A percentile compares a stretch with the other conserved stretches of the same genome.
Conservation (phyloP, 768 basidiomycete genomes). For the Gyrodon lividus region DNA sequence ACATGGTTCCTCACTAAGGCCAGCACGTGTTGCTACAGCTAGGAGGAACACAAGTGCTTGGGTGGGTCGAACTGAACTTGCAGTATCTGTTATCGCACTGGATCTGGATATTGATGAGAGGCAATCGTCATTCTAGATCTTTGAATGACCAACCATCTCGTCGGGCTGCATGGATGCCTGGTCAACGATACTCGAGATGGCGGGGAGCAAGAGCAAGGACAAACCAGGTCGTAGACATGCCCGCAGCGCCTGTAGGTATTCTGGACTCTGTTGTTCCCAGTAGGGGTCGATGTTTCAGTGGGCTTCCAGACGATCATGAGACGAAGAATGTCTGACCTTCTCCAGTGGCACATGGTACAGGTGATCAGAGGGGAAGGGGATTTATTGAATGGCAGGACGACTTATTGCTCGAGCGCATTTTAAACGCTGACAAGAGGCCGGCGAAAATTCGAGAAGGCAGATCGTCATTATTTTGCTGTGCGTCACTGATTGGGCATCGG, state of each 20-base stretch:
- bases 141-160: constrained; percentile 45
- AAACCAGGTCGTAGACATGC: constrained; percentile 54
- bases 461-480: constrained; percentile 25
- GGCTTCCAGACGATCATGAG: constrained; percentile 9
- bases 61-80: constrained; percentile 71
- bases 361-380: constrained; percentile 20
- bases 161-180: constrained; percentile 46
- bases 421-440: constrained; percentile 19
- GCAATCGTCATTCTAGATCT: constrained; percentile 1
- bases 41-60: constrained; percentile 52
- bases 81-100: constrained; percentile 63
- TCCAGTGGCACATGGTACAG: constrained; percentile 63
- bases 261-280: constrained; percentile 49
- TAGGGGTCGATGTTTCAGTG: constrained; percentile 9
- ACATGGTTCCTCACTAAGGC: constrained; percentile 61
- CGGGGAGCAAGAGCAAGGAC: constrained; percentile 22
- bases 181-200: constrained; percentile 10
- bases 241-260: constrained; percentile 57
- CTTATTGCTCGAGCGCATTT: constrained; percentile 14
- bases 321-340: constrained; percentile 50
- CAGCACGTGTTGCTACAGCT: constrained; percentile 64
- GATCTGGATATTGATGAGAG: constrained; percentile 43
- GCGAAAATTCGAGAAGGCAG: constrained; percentile 22
- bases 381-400: constrained; percentile 2
- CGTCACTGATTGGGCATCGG: constrained; percentile 25